Base-by-base conservation (phyloP, 371 early-diverging fungal species). In the Lichtheimia corymbifera region DNA sequence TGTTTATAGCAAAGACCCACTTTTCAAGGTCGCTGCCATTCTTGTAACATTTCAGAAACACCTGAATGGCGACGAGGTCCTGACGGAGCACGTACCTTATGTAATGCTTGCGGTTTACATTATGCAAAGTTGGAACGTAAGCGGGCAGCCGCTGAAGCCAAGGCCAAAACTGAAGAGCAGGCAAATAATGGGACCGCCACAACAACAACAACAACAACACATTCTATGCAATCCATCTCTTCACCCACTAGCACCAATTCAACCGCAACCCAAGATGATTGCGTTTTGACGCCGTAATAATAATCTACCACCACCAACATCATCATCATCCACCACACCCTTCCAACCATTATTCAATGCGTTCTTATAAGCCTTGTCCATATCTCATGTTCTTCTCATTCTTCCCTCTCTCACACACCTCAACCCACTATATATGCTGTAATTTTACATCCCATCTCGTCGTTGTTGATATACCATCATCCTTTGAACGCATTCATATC, bases 21-120 rank as follows among this genome's bases (percentile, higher is more conserved):
- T n/a, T 77, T 77, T 14, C 80, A 79, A 45, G 80, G 80, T 14
- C 73, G 75, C 7, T 85, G 86, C 27, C 82, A 83, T 44, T 80
- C 83, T 42, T 89, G 89, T 63, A 76, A 80, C 61, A 78, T 80
- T 41, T 77, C 83, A n/a, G 80, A 83, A 35, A 89, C 89, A 15
- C 87, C 89, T 9, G 86, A 84, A 66, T 89, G 89, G 89, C 76
- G 89, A 43, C 82, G 89, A 42, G 89, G 89, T 7, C 89, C 88
- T 15, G 77, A 84, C 63, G 89, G 89, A 4, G 85, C 89, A 7
- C 72, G 83, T 41, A 87, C 87, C 1, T 63, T 89, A 1, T 89
- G 89, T 51, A 89, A 89, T 69, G 85, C 87, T 5, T 89, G 89
- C 58, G 89, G 89, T 24, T 55, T 85, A 57, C 83, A 84, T 82